A percentile compares a stretch with the other conserved stretches of the same genome.
phyloP scores from a whole-genome alignment of 805 yeast genomes.

The Candida ortonii region DNA sequence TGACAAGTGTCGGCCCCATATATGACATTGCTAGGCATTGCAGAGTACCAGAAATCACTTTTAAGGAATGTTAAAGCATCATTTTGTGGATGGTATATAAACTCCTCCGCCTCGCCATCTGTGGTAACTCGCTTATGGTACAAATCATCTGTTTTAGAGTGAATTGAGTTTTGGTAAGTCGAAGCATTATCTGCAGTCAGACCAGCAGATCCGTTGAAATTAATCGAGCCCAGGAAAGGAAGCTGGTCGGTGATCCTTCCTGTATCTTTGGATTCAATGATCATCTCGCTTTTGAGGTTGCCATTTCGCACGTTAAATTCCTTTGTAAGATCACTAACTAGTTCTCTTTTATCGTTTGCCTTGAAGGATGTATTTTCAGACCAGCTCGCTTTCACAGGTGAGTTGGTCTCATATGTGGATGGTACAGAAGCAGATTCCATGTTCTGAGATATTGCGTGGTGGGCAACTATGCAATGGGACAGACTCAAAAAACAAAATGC shows the following conservation, averaged over 20 bases:
- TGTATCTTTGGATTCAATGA: conserved; percentile 13
- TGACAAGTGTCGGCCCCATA: background rate
- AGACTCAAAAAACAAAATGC: too few relatives aligned
- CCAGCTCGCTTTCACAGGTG: too few relatives aligned
- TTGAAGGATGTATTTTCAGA: background rate
- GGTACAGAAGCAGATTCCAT: too few relatives aligned
- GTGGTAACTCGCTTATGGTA: too few relatives aligned
- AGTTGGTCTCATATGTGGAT: too few relatives aligned
- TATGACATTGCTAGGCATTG: background rate
- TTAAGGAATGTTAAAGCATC: background rate
- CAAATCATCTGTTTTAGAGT: too few relatives aligned
- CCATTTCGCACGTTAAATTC: conserved; percentile 8
- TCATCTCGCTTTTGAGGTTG: conserved; percentile 21
- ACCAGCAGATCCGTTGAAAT: conserved; percentile 5
- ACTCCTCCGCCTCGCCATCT: too few relatives aligned
- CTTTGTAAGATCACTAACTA: conserved; percentile 1
- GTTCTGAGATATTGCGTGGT: too few relatives aligned
- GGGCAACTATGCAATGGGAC: too few relatives aligned
- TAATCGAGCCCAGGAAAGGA: conserved; percentile 9
- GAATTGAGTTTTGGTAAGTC: conserved; percentile 24
- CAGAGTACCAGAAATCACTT: background rate
- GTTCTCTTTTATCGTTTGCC: background rate
- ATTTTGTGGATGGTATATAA: conserved; percentile 24
- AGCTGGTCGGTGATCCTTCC: conserved; percentile 6
- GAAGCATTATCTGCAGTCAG: conserved; percentile 22